These are phyloP conservation scores for Pseudoturritis turrita DNA, from an alignment of 345 rosid genomes.

Conservation along the genomic window DNA sequence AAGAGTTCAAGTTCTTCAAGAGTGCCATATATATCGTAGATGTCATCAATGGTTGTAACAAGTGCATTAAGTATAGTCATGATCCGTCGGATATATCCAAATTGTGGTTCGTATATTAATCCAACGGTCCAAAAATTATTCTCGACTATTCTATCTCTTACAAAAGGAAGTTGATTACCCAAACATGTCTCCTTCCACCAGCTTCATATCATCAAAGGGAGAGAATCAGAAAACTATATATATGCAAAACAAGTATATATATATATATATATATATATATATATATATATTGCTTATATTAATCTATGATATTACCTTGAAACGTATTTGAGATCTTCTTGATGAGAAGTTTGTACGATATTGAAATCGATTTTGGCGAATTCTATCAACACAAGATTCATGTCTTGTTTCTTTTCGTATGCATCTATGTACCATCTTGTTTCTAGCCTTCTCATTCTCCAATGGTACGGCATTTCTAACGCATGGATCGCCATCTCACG, in stretches of 20 bases:
- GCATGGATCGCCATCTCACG: constrained; percentile 22
- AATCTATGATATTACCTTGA: background rate
- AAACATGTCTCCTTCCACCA: constrained; percentile 38
- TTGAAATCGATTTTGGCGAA: constrained; percentile 33
- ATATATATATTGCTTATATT: background rate
- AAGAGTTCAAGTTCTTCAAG: constrained; percentile 36
- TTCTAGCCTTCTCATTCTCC: constrained; percentile 26
- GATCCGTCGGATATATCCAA: background rate
- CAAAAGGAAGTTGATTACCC: constrained; percentile 12
- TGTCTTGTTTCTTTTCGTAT: constrained; percentile 12
- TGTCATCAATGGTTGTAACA: constrained; percentile 33
- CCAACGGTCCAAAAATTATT: constrained; percentile 33
- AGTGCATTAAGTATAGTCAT: constrained; percentile 13
- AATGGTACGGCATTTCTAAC: constrained; percentile 23
- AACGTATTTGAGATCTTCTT: constrained; percentile 31
- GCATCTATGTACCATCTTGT: constrained; percentile 27
- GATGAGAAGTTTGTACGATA: constrained; percentile 27
- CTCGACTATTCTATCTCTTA: constrained; percentile 36
- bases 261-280: background rate
- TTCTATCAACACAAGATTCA: constrained; percentile 12
- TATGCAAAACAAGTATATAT: too few relatives aligned
- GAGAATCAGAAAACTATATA: background rate
- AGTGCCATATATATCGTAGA: constrained; percentile 36
- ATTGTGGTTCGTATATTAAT: constrained; percentile 30
- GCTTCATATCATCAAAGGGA: constrained; percentile 8